Evolutionary conservation across 1,284 basidiomycete genomes (phyloP).

Genomic region (Cryptococcus sp.): DNA sequence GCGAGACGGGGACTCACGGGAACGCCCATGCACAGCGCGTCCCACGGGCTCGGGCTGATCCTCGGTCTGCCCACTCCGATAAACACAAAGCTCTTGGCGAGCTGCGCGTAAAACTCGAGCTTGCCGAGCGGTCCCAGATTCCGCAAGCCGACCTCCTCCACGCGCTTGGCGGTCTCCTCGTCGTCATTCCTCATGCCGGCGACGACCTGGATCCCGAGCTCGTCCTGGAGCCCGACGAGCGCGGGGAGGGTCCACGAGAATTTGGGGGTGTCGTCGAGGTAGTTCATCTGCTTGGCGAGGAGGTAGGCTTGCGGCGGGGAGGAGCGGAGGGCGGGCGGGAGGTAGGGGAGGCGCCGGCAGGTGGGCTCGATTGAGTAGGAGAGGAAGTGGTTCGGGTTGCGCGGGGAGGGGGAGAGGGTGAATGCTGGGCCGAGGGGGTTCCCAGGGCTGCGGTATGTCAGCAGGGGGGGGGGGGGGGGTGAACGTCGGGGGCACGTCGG

Average conservation of each 20-base stretch:
- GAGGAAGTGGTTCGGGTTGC: constrained; percentile 42
- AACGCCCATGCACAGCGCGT: constrained; percentile 39
- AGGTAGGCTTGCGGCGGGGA: constrained; percentile 42
- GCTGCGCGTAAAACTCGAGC: constrained; percentile 28
- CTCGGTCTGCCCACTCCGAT: constrained; percentile 37
- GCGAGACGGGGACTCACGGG: constrained; percentile 26
- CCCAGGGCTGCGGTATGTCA: constrained; percentile 15
- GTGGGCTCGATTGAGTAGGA: constrained; percentile 49
- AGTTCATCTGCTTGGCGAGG: constrained; percentile 43
- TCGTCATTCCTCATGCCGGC: constrained; percentile 32
- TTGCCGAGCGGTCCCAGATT: constrained; percentile 34
- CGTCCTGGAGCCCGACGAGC: constrained; percentile 14
- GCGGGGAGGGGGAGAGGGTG: constrained; percentile 47
- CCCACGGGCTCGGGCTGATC: constrained; percentile 36
- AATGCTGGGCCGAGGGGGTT: constrained; percentile 47
- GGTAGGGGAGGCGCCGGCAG: constrained; percentile 34
- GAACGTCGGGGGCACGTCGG: too few species aligned
- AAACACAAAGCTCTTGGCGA: constrained; percentile 27
- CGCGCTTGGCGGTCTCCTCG: constrained; percentile 6
- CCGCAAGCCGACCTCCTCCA: constrained; percentile 20
- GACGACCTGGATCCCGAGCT: constrained; percentile 25
- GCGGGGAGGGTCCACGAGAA: constrained; percentile 34
- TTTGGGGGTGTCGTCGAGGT: constrained; percentile 14
- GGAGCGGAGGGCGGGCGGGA: constrained; percentile 15
- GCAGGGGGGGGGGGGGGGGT: not conserved